Percentiles rank a stretch among this genome's conserved stretches.
These are phyloP conservation scores for Saururus chinensis DNA, from an alignment of 164 flowering plant genomes.

Conservation along the genomic window DNA sequence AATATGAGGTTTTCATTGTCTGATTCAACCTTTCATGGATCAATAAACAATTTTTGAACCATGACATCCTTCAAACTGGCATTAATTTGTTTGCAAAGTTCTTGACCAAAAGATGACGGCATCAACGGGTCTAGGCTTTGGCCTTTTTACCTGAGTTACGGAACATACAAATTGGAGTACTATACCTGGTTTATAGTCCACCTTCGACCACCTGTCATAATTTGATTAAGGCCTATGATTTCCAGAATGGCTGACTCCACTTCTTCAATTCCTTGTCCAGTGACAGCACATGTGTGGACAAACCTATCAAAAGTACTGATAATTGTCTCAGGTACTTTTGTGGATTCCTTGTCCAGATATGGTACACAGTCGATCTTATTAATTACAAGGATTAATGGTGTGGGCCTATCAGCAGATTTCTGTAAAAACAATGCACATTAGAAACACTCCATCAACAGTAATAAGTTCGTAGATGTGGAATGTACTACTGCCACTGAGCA, in stretches of 20 bases:
- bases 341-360: constrained; percentile 24
- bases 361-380: constrained; percentile 80
- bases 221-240: constrained; percentile 55
- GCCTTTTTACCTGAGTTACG: too few relatives aligned
- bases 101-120: too few relatives aligned
- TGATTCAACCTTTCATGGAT: too few relatives aligned
- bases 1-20: too few relatives aligned
- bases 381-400: constrained; percentile 68
- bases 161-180: too few relatives aligned
- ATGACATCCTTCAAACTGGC: too few relatives aligned
- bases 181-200: constrained; percentile 95
- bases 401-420: constrained; percentile 32
- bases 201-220: constrained; percentile 60
- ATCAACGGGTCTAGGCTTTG: too few relatives aligned
- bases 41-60: too few relatives aligned
- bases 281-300: constrained; percentile 72
- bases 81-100: too few relatives aligned
- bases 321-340: constrained; percentile 17
- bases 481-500: not conserved
- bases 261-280: constrained; percentile 68
- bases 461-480: not conserved
- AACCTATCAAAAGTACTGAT: constrained; percentile 34
- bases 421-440: constrained; percentile 14
- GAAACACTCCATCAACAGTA: not conserved
- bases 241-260: constrained; percentile 60